Conservation (phyloP, 2,329 filamentous ascomycete species). For the Colletotrichum tabaci region DNA sequence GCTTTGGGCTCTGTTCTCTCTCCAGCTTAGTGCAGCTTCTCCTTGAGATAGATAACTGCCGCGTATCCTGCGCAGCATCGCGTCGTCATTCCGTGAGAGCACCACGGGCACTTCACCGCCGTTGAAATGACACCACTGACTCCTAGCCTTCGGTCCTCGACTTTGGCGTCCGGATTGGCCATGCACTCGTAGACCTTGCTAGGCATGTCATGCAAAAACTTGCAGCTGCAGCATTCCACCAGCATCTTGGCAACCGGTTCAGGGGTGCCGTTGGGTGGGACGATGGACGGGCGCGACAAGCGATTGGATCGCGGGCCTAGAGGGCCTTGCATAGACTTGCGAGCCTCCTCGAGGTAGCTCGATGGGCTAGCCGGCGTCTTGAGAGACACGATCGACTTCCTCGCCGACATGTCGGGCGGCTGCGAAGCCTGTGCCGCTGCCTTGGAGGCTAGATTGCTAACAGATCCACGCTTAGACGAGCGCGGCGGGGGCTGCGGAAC, state of each 20-base stretch:
- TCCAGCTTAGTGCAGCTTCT: conserved; percentile 68
- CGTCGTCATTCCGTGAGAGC: conserved; percentile 78
- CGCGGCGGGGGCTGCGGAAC: conserved; percentile 41
- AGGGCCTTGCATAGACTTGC: conserved; percentile 33
- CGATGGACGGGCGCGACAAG: conserved; percentile 29
- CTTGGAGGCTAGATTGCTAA: conserved; percentile 21
- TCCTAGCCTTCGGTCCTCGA: conserved; percentile 66
- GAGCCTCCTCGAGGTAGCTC: conserved; percentile 35
- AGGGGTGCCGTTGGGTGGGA: conserved; percentile 27
- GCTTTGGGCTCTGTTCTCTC: neutral
- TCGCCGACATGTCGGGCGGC: neutral
- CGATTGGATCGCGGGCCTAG: conserved; percentile 27
- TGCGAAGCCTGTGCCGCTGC: conserved; percentile 37
- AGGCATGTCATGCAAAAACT: conserved; percentile 77
- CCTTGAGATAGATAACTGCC: conserved; percentile 76
- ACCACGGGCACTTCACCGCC: conserved; percentile 80
- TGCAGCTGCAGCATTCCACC: conserved; percentile 76
- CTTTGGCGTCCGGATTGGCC: conserved; percentile 69
- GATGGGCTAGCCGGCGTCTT: conserved; percentile 31
- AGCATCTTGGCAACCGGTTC: conserved; percentile 73
- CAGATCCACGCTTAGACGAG: conserved; percentile 43
- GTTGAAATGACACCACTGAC: conserved; percentile 72
- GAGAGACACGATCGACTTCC: conserved; percentile 24
- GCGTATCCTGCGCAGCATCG: conserved; percentile 79
- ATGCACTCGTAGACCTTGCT: conserved; percentile 76